Percentiles rank a stretch among this genome's conserved stretches.
Evolutionary conservation across 345 rosid genomes (phyloP).

Genomic region (Brassica nigra): DNA sequence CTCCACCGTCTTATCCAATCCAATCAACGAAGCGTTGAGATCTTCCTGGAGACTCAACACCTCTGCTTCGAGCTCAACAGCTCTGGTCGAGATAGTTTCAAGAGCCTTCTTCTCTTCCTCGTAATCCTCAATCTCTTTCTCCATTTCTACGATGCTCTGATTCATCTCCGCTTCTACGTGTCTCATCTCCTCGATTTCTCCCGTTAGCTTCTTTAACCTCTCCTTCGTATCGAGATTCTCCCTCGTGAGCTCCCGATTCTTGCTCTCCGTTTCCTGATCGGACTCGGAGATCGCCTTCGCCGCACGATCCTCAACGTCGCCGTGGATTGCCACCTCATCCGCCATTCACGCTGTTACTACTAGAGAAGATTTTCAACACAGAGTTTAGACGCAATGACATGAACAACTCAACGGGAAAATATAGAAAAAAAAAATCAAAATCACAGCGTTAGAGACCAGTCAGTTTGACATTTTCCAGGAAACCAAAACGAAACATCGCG

Average conservation of each 20-base stretch:
- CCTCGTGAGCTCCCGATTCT: slow-evolving; percentile 48
- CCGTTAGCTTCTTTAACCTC: slow-evolving; percentile 36
- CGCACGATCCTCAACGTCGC: slow-evolving; percentile 39
- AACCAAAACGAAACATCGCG: background rate
- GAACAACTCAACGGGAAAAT: background rate
- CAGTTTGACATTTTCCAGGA: slow-evolving; percentile 10
- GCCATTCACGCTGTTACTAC: slow-evolving; percentile 45
- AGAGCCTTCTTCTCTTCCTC: slow-evolving; percentile 56
- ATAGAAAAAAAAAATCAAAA: background rate
- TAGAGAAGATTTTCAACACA: slow-evolving; percentile 18
- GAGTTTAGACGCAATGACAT: background rate
- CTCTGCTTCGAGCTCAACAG: slow-evolving; percentile 67
- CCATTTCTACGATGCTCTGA: slow-evolving; percentile 46
- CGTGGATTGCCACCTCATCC: slow-evolving; percentile 44
- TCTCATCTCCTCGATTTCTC: slow-evolving; percentile 51
- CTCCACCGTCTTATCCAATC: slow-evolving; percentile 48
- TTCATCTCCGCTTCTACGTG: slow-evolving; percentile 45
- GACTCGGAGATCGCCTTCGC: slow-evolving; percentile 41
- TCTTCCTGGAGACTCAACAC: slow-evolving; percentile 68
- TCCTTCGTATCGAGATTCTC: slow-evolving; percentile 48
- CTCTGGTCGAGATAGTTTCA: slow-evolving; percentile 52
- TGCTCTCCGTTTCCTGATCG: slow-evolving; percentile 53
- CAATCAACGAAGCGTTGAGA: slow-evolving; percentile 51
- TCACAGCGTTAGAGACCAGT: slow-evolving; percentile 11
- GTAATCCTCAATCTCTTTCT: slow-evolving; percentile 52